Base-by-base conservation (phyloP, 2,329 filamentous ascomycete species). In the Pyrenochaeta sp. region DNA sequence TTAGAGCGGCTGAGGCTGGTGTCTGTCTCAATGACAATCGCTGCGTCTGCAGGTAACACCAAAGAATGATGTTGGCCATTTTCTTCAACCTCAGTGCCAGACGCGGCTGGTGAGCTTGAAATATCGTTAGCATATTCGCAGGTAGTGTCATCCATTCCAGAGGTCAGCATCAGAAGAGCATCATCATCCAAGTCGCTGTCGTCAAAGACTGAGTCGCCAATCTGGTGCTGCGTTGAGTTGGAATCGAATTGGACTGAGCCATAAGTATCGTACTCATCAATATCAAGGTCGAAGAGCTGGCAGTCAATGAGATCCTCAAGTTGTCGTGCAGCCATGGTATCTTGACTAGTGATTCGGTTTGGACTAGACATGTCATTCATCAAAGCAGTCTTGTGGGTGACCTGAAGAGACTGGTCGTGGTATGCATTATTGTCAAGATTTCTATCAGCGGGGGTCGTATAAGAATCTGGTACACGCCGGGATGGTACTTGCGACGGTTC, bases 101-200 rank as follows among this genome's bases (percentile, higher is more conserved):
- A n/a, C 34, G 52, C 51, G 37, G 32, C 19, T 8, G 36, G 30
- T 47, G 52, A 59, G 50, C 45, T 61, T 22, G 52, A 53, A 3
- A 40, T 8, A 15, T 39, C 19, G 13, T 54, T 34, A 15, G 40
- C 15, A 15, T 30, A 48, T 24, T 45, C 46, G 27, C 30, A 37
- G 25, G 19, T 40, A 10, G 28, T 25, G 25, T 60, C 54, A 15
- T 36, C 25, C 0, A 37, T 32, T 1, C 64, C 56, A 10, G 55
- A 44, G 10, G 54, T 54, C 15, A 73, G 44, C 24, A 51, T 55
- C 19, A 70, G 50, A 10, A 74, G 55, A 27, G 74, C 72, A 9
- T 67, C 58, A 28, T 74, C 72, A 28, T 65, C 58, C 34, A 70
- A 70, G n/a, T 57, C 52, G 13, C 68, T 64, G 12, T 61, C 44